Evolutionary conservation across 768 basidiomycete species (phyloP).

Genomic region (Leucosporidium creatinivorum): DNA sequence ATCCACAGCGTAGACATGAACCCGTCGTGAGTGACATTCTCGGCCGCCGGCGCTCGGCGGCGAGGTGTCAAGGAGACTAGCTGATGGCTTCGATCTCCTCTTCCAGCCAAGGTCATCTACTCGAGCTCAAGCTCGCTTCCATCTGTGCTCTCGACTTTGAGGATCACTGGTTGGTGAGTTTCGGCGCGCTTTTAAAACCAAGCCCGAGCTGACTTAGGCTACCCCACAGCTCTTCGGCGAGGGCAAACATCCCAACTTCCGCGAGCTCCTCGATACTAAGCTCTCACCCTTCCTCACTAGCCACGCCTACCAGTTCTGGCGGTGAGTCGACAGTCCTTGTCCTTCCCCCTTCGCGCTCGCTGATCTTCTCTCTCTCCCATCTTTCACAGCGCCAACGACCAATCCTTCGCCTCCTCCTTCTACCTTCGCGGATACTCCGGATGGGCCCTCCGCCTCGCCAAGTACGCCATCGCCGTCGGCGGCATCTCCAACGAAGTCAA

Average conservation of each 20-base stretch:
- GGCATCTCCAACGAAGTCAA: conserved; percentile 56
- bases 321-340: conserved; percentile 50
- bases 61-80: background rate
- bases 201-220: background rate
- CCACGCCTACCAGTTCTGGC: conserved; percentile 70
- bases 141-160: conserved; percentile 52
- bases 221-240: conserved; percentile 53
- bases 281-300: conserved; percentile 63
- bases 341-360: conserved; percentile 54
- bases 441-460: conserved; percentile 49
- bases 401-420: conserved; percentile 51
- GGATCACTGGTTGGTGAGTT: conserved; percentile 50
- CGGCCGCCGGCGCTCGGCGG: background rate
- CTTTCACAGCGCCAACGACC: conserved; percentile 47
- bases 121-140: conserved; percentile 69
- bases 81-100: background rate
- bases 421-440: conserved; percentile 56
- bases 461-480: conserved; percentile 54
- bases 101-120: conserved; percentile 61
- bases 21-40: conserved; percentile 45
- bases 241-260: conserved; percentile 57
- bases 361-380: conserved; percentile 48
- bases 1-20: conserved; percentile 63
- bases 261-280: conserved; percentile 53
- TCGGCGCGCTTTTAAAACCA: background rate